Evolutionary conservation across 768 basidiomycete genomes (phyloP), one percentile per base, ranked within the genome.

Genomic region (Crassisporium funariophilum): DNA sequence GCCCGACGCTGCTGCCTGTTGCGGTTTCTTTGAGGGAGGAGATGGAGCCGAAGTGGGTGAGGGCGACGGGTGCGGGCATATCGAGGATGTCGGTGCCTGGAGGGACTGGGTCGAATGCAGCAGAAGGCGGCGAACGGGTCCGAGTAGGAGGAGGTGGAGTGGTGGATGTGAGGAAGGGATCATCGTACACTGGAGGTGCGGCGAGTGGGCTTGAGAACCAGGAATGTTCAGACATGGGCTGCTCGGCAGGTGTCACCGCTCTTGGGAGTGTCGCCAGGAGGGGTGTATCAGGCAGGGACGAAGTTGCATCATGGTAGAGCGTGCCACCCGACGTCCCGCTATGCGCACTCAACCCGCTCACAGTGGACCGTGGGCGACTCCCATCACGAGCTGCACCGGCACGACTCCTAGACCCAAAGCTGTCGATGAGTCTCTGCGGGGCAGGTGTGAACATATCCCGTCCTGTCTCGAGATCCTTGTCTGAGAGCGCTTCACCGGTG

Each of bases 241-340:
- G 48, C 22, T 47, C 25, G 21, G 42, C 41, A 35, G 79, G 77
- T 2, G 79, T 77, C 46, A 77, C 40, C 7, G 77, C 80, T 27
- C 76, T 66, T 4, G 74, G 76, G 7, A 72, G 71, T 37, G 76
- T 73, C 1, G 71, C 52, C 35, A 74, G 46, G 1, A 67, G 55
- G 5, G 73, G 73, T 6, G 72, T 74, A 33, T 62, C 64, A 16
- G 79, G 75, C 12, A 69, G 27, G 2, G 80, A 79, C 0, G 83
- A 83, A 3, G 63, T 47, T 0, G 86, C 85, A 55, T 87, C 85
- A 50, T 82, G 81, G 53, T 82, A 88, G 2, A 83, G 55, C 0
- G 83, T 85, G 22, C 68, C 74, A 4, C 78, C 83, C 1, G 78
- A 80, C 11, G 69, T 49, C 4, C 67, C 75, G 43, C 84, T 86